A percentile compares a stretch with the other conserved stretches of the same genome.
Evolutionary conservation across 257 asterid species (phyloP).

Genomic region (Ilex asprella): DNA sequence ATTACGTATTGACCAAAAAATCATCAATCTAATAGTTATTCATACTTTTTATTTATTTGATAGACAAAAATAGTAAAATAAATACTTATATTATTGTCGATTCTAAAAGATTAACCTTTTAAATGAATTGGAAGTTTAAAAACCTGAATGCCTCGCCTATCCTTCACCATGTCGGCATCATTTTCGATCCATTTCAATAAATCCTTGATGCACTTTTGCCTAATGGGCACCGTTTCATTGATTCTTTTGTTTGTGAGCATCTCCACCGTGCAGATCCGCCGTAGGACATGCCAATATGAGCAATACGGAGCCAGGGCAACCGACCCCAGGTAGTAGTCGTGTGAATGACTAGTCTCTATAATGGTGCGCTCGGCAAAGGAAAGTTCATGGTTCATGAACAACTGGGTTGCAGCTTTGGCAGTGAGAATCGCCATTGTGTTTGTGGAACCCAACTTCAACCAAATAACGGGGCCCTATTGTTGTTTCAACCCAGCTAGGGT

Average conservation of each 20-base stretch:
- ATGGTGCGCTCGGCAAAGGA: conserved; percentile 19
- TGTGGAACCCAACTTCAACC: conserved; percentile 30
- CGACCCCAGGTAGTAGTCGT: conserved; percentile 17
- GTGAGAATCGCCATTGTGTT: conserved; percentile 27
- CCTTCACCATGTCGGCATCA: conserved; percentile 7
- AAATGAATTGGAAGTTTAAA: too few species aligned
- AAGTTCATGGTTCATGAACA: conserved; percentile 34
- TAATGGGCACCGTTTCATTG: conserved; percentile 13
- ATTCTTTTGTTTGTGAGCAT: conserved; percentile 24
- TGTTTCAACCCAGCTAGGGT: conserved; percentile 20
- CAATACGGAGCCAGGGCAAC: conserved; percentile 26
- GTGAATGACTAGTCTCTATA: conserved; percentile 13
- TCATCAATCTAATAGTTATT: too few species aligned
- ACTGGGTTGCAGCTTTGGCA: conserved; percentile 20
- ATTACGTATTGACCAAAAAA: too few species aligned
- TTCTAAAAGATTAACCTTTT: too few species aligned
- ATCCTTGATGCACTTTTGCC: conserved; percentile 23
- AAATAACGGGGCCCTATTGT: conserved; percentile 20
- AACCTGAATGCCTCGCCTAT: conserved; percentile 1
- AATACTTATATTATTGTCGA: too few species aligned
- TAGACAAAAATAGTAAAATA: too few species aligned
- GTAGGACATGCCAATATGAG: conserved; percentile 22
- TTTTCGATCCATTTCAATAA: conserved; percentile 21
- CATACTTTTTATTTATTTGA: too few species aligned
- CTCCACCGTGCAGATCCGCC: conserved; percentile 26